Percentiles rank a stretch among this genome's conserved stretches.
phyloP scores from a whole-genome alignment of 805 yeast genomes.

The Yamadazyma tumulicola region DNA sequence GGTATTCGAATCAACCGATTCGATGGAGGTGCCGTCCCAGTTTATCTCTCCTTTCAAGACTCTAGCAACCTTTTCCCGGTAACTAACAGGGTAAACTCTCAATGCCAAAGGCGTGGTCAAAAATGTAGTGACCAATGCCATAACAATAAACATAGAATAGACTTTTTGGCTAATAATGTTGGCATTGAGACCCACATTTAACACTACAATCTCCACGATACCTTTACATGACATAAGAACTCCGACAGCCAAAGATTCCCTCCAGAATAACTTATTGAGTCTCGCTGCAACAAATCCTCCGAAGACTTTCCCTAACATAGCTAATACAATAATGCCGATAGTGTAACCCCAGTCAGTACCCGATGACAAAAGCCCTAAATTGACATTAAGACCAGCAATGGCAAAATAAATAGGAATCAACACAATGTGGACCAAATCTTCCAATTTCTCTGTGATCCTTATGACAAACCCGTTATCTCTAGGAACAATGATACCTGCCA shows the following conservation, averaged over 20 bases:
- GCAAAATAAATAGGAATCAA: slow-evolving; percentile 79
- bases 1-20: slow-evolving; percentile 1
- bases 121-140: slow-evolving; percentile 78
- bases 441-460: slow-evolving; percentile 67
- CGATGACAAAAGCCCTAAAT: slow-evolving; percentile 57
- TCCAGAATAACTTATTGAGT: slow-evolving; percentile 59
- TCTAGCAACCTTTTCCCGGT: slow-evolving; percentile 49
- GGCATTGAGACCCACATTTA: slow-evolving; percentile 70
- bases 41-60: slow-evolving; percentile 22
- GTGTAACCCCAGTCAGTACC: slow-evolving; percentile 81
- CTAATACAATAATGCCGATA: slow-evolving; percentile 62
- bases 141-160: slow-evolving; percentile 77
- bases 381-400: slow-evolving; percentile 69
- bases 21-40: slow-evolving; percentile 22
- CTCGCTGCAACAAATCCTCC: slow-evolving; percentile 70
- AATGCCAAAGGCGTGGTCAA: slow-evolving; percentile 75
- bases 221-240: slow-evolving; percentile 86
- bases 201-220: slow-evolving; percentile 78
- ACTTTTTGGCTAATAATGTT: slow-evolving; percentile 61
- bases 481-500: slow-evolving; percentile 73
- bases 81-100: slow-evolving; percentile 56
- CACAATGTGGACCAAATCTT: slow-evolving; percentile 69
- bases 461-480: slow-evolving; percentile 72
- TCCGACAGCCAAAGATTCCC: slow-evolving; percentile 76
- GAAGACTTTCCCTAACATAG: slow-evolving; percentile 60